Evolutionary conservation across 495 filamentous ascomycete species (phyloP).

Genomic region (Penicillium turbatum): DNA sequence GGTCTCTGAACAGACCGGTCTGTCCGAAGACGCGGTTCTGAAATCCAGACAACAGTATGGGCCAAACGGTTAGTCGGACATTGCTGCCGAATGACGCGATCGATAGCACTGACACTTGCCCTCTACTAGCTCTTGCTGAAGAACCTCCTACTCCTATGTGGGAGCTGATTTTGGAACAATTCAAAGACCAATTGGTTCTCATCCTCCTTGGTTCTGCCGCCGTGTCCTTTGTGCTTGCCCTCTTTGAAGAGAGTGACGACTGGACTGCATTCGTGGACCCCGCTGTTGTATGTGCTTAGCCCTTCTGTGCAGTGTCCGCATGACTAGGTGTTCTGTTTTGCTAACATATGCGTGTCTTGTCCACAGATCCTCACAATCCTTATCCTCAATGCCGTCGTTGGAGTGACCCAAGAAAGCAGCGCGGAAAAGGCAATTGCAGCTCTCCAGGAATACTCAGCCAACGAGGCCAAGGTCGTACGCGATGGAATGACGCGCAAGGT

Average conservation of each 20-base stretch:
- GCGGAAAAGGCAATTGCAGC: constrained; percentile 98
- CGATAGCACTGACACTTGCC: constrained; percentile 1
- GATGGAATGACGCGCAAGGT: constrained; percentile 69
- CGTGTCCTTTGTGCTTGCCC: constrained; percentile 89
- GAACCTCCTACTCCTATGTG: constrained; percentile 96
- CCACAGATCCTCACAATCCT: constrained; percentile 90
- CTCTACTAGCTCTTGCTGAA: constrained; percentile 73
- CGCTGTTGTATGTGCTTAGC: constrained; percentile 64
- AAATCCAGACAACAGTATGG: constrained; percentile 65
- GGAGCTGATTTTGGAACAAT: constrained; percentile 95
- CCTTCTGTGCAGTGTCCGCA: background rate
- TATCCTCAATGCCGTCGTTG: constrained; percentile 93
- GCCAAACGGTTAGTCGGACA: constrained; percentile 66
- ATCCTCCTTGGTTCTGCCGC: constrained; percentile 90
- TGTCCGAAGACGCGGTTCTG: constrained; percentile 66
- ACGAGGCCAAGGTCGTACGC: constrained; percentile 90
- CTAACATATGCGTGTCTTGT: constrained; percentile 5
- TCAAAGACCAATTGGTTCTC: constrained; percentile 97
- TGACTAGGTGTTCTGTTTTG: constrained; percentile 1
- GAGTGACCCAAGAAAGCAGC: constrained; percentile 97
- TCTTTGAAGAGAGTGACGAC: constrained; percentile 88
- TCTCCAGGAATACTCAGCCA: constrained; percentile 97
- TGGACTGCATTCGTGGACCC: constrained; percentile 99
- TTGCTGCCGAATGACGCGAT: background rate
- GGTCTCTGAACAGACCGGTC: constrained; percentile 61